Evolutionary conservation across 2,329 filamentous ascomycete species (phyloP), one percentile per base, ranked within the genome.

Genomic region (Intubia oerlemansii): DNA sequence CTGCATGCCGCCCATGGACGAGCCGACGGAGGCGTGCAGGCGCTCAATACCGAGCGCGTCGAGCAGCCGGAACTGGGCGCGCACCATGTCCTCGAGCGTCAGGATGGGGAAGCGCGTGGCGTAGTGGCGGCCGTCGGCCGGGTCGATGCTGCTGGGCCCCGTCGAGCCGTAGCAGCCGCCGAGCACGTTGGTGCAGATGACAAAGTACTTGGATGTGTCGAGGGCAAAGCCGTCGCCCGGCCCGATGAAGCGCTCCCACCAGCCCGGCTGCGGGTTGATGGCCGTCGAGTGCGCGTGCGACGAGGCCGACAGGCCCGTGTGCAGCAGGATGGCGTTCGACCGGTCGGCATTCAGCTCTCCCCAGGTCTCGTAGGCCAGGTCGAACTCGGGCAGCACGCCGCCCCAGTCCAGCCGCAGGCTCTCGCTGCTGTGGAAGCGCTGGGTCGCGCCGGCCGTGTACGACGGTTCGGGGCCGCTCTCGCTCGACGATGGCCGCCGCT

Each of bases 191-290:
- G 88, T 95, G 54, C 88, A 98, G 35, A 98, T 80, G 34, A 98
- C 56, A 44, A 82, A 80, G 56, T 90, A 91, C 46, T 81, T 85
- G 50, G 85, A 56, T 2, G 88, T 98, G 48, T 98, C 81, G 8
- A 98, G 54, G 9, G 81, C 77, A 13, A 27, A 30, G 4, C 27
- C 33, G 9, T 64, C 63, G 1, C 78, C 81, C 0, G 84, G 77
- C 0, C 88, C 88, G 43, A 98, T 95, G 48, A 98, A 98, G 49
- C 77, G 85, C 52, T 98, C 88, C 88, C 88, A 98, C 88, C 88
- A 98, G 4, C 88, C 88, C 0, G 82, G 76, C 47, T 84, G 77
- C 0, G 79, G 66, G 48, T 98, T 98, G 8, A 60, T 56, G 29
- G 66, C 61, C n/a, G 85, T 95, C 33, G 82, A 93, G 45, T 84